A percentile compares a stretch with the other conserved stretches of the same genome.
Conservation (phyloP, 192 early-diverging fungal genomes). For the Coemansia sp. region DNA sequence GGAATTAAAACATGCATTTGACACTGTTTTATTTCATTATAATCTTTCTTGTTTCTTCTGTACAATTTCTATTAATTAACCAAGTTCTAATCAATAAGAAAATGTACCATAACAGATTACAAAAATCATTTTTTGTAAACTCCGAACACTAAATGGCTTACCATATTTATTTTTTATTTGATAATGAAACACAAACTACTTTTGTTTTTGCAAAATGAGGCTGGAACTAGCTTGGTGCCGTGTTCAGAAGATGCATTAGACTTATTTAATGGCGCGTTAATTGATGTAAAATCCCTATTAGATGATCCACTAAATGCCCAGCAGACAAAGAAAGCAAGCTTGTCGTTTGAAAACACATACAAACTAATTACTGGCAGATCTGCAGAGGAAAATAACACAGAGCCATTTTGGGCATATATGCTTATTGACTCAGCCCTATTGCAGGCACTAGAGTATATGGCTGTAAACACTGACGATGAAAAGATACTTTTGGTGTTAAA, state of each 20-base stretch:
- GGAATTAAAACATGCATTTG: too few relatives aligned
- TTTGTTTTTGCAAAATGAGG: background rate
- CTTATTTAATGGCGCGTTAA: background rate
- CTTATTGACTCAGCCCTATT: conserved; percentile 14
- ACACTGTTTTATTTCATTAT: too few relatives aligned
- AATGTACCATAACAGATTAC: too few relatives aligned
- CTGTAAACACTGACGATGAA: background rate
- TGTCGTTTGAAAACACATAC: conserved; percentile 1
- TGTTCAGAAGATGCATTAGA: background rate
- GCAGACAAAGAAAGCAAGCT: background rate
- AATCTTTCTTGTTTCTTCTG: too few relatives aligned
- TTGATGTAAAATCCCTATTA: background rate
- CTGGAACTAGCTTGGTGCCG: background rate
- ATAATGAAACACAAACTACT: background rate
- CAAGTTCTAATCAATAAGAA: too few relatives aligned
- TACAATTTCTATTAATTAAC: too few relatives aligned
- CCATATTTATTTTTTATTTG: too few relatives aligned
- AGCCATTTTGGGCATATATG: conserved; percentile 14
- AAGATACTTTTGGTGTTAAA: conserved; percentile 10
- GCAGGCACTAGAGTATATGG: conserved; percentile 15
- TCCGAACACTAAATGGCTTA: too few relatives aligned
- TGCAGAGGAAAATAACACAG: conserved; percentile 7
- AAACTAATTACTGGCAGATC: conserved; percentile 2
- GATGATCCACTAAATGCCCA: background rate
- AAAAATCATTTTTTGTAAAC: too few relatives aligned